Evolutionary conservation across 441 rosid species (phyloP), one percentile per base, ranked within the genome.

Genomic region (Sinapis alba): DNA sequence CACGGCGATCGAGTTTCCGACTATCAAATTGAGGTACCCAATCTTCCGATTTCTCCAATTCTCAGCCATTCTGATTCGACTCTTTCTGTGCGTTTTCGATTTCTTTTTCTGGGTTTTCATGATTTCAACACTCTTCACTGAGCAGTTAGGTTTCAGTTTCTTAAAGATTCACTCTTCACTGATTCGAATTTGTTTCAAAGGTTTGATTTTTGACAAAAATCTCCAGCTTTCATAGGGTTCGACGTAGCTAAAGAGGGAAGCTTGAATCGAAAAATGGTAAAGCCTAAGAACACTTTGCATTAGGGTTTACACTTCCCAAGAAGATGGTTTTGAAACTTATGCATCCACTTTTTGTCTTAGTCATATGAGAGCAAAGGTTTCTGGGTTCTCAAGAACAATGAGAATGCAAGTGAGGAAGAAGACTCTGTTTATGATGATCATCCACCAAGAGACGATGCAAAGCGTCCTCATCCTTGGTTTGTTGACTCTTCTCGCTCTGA

Each of bases 401-500:
- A 79, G 20, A 80, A 81, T 78, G 62, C 79, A 68, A 77, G 76
- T 72, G 86, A 81, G 54, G 86, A 83, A 38, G 56, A 50, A 50
- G 85, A 88, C 72, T 80, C 84, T 28, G 81, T 74, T 24, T 85
- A 83, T 50, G 82, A 72, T 68, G 83, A 82, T 68, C 76, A 82
- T 66, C 77, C 84, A 60, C 79, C 88, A 2, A 78, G 81, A 73
- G 71, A 69, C 23, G 78, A 73, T 32, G 13, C 78, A 51, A 90
- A 90, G 82, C 86, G 92, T 36, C 72, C 89, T 47, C 86, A 85
- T 70, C 84, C 84, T 50, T 90, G 92, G 92, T 84, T 90, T 77
- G 72, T 82, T 10, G 87, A 81, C 70, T 78, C 84, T 47, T 47
- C 78, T 38, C 87, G 84, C 61, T 69, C 86, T 10, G 88, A 88